phyloP scores from a whole-genome alignment of 495 filamentous ascomycete species.

The Cladorrhinum samala region DNA sequence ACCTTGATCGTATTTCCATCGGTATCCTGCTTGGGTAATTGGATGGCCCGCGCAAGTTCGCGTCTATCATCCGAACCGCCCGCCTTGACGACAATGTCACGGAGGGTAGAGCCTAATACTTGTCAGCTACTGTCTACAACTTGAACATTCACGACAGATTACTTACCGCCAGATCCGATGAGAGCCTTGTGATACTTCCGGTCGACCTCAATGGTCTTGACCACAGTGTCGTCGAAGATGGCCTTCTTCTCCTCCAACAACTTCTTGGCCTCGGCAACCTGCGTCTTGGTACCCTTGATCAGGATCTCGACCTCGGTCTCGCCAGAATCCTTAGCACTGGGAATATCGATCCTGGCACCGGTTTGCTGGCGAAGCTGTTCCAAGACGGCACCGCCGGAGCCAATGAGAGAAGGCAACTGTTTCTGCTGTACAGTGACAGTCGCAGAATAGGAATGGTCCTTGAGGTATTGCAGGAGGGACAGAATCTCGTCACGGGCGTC shows the following conservation, averaged over 20 bases:
- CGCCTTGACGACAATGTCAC: slow-evolving; percentile 77
- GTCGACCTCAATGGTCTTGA: slow-evolving; percentile 77
- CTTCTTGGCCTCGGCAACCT: slow-evolving; percentile 86
- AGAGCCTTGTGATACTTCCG: slow-evolving; percentile 82
- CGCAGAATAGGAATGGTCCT: slow-evolving; percentile 73
- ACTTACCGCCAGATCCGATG: slow-evolving; percentile 82
- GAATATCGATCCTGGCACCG: slow-evolving; percentile 85
- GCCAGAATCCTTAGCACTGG: slow-evolving; percentile 52
- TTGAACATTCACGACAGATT: background rate
- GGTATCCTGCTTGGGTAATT: slow-evolving; percentile 75
- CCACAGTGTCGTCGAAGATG: slow-evolving; percentile 79
- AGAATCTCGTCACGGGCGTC: slow-evolving; percentile 84
- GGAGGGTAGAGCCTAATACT: slow-evolving; percentile 72
- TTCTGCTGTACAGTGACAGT: slow-evolving; percentile 78
- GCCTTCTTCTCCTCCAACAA: slow-evolving; percentile 74
- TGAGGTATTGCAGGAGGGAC: slow-evolving; percentile 75
- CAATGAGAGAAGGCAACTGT: slow-evolving; percentile 85
- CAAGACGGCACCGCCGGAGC: slow-evolving; percentile 81
- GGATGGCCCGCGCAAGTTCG: slow-evolving; percentile 75
- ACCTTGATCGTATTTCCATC: slow-evolving; percentile 82
- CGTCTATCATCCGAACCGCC: slow-evolving; percentile 81
- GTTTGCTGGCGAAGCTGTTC: slow-evolving; percentile 78
- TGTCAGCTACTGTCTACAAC: background rate
- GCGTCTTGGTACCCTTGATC: slow-evolving; percentile 81
- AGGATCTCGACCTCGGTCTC: slow-evolving; percentile 73